Evolutionary conservation across 495 filamentous ascomycete genomes (phyloP).

Genomic region (Daldinia grandis): DNA sequence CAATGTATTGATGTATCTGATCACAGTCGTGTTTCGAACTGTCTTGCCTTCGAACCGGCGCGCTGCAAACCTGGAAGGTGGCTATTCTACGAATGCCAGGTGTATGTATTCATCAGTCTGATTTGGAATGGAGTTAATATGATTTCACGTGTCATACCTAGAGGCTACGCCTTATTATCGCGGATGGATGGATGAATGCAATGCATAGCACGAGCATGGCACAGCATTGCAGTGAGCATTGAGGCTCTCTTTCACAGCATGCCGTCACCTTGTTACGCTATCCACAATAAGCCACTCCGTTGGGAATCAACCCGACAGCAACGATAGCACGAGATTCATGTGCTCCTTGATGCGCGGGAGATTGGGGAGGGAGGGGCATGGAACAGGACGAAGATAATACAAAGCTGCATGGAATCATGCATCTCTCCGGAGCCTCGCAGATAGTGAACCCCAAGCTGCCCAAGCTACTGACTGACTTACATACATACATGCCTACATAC

Average conservation of each 20-base stretch:
- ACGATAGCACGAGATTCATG: slow-evolving; percentile 49
- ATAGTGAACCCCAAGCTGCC: slow-evolving; percentile 29
- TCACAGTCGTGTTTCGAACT: slow-evolving; percentile 16
- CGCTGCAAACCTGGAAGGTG: slow-evolving; percentile 5
- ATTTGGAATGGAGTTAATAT: slow-evolving; percentile 7
- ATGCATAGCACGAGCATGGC: slow-evolving; percentile 45
- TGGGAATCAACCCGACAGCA: slow-evolving; percentile 44
- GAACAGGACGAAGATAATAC: slow-evolving; percentile 28
- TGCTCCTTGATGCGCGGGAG: slow-evolving; percentile 19
- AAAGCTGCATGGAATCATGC: slow-evolving; percentile 46
- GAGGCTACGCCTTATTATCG: slow-evolving; percentile 16
- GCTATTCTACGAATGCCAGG: slow-evolving; percentile 6
- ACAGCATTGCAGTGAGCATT: slow-evolving; percentile 46
- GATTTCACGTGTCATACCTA: slow-evolving; percentile 23
- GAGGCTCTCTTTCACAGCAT: slow-evolving; percentile 49
- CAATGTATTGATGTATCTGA: slow-evolving; percentile 4
- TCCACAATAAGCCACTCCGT: slow-evolving; percentile 43
- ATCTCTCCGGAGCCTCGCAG: slow-evolving; percentile 43
- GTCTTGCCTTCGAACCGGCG: slow-evolving; percentile 17
- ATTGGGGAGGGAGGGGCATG: slow-evolving; percentile 12
- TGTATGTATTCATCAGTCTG: slow-evolving; percentile 1
- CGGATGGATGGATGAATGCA: slow-evolving; percentile 39
- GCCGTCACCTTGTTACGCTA: slow-evolving; percentile 42
- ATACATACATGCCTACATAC: slow-evolving; percentile 7
- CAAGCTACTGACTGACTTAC: slow-evolving; percentile 14